phyloP scores from a whole-genome alignment of 2,329 filamentous ascomycete genomes.

The Aspergillus sp. region DNA sequence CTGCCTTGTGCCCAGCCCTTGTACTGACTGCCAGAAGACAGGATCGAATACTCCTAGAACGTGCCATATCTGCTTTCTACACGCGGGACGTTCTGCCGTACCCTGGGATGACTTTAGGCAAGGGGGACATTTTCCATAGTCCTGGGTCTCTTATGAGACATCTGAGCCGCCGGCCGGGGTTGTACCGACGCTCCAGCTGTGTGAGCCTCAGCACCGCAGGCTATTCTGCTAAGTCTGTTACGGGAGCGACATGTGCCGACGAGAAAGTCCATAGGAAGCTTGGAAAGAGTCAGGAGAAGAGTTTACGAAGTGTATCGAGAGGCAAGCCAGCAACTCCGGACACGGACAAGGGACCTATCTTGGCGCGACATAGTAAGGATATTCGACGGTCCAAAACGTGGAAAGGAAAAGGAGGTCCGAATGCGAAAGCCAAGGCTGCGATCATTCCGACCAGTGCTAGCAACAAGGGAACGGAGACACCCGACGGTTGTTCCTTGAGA shows the following conservation, averaged over 20 bases:
- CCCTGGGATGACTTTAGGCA: conserved; percentile 73
- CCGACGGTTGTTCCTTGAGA: conserved; percentile 12
- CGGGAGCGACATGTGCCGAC: not conserved
- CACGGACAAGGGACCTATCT: conserved; percentile 6
- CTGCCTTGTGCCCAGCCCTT: conserved; percentile 68
- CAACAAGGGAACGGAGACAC: conserved; percentile 4
- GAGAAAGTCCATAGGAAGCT: conserved; percentile 2
- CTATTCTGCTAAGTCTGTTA: not conserved
- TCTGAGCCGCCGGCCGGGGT: conserved; percentile 76
- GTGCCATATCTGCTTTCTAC: conserved; percentile 75
- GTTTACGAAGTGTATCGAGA: conserved; percentile 3
- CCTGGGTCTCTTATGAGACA: conserved; percentile 83
- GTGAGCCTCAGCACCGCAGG: conserved; percentile 27
- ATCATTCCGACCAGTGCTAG: not conserved
- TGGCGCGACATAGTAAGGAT: conserved; percentile 3
- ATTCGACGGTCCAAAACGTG: conserved; percentile 15
- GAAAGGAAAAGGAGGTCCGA: conserved; percentile 9
- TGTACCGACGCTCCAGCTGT: conserved; percentile 70
- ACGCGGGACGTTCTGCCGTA: conserved; percentile 78
- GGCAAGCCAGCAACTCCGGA: conserved; percentile 2
- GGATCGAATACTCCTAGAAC: conserved; percentile 77
- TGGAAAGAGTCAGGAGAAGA: not conserved
- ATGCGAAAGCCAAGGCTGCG: not conserved
- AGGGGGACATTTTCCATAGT: conserved; percentile 69
- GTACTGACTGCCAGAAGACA: conserved; percentile 72